Evolutionary conservation across 1,284 basidiomycete species (phyloP).

Genomic region (Fomitopsis betulina): DNA sequence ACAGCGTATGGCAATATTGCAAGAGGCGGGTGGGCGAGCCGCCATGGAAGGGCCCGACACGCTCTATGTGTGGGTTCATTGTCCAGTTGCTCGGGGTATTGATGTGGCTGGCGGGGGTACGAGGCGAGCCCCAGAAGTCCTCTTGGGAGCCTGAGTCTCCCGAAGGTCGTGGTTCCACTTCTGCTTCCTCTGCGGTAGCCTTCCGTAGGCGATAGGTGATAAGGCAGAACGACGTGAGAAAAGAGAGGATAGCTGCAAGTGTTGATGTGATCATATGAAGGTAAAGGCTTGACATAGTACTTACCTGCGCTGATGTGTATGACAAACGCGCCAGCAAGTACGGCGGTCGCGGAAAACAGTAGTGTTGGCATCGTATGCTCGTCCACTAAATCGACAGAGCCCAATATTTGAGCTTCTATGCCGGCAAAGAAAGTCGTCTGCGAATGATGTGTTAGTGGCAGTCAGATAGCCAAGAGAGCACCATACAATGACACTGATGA

Average conservation of each 20-base stretch:
- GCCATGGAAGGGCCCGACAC: conserved; percentile 36
- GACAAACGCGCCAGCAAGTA: conserved; percentile 45
- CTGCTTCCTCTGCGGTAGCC: conserved; percentile 38
- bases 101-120: not conserved
- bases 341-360: conserved; percentile 39
- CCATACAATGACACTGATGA: conserved; percentile 55
- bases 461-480: not conserved
- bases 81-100: conserved; percentile 20
- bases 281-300: conserved; percentile 39
- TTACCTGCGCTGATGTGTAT: conserved; percentile 50
- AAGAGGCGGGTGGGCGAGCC: conserved; percentile 41
- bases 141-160: not conserved
- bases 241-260: conserved; percentile 48
- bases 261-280: conserved; percentile 54
- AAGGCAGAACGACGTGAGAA: conserved; percentile 53
- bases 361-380: conserved; percentile 11
- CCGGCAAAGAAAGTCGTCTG: conserved; percentile 64
- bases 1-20: conserved; percentile 43
- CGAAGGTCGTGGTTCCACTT: conserved; percentile 10
- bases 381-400: conserved; percentile 32
- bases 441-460: not conserved
- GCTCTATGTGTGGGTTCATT: conserved; percentile 35
- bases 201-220: conserved; percentile 50
- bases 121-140: conserved; percentile 1
- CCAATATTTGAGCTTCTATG: conserved; percentile 48